Percentiles rank a stretch among this genome's conserved stretches.
phyloP scores from a whole-genome alignment of 2,329 filamentous ascomycete species.

The Aureobasidium leucospermi region DNA sequence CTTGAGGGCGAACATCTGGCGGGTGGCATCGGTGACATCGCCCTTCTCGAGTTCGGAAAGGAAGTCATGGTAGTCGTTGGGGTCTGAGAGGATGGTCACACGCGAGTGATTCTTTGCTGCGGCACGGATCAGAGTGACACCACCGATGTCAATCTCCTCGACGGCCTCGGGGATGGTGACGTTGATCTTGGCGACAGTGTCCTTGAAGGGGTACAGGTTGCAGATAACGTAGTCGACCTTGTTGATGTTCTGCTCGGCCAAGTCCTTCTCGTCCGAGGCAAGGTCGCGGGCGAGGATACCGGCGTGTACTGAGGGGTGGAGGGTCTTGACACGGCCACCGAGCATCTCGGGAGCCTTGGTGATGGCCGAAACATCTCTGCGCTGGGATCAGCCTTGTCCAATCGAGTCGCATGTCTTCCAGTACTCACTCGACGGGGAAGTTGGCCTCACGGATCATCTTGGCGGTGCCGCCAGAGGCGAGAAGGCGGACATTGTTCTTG shows the following conservation, averaged over 20 bases:
- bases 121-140: constrained; percentile 90
- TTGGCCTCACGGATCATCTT: constrained; percentile 95
- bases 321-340: constrained; percentile 84
- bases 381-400: not conserved
- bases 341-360: constrained; percentile 95
- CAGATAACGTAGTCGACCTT: constrained; percentile 94
- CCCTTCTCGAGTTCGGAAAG: constrained; percentile 80
- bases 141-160: constrained; percentile 97
- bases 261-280: constrained; percentile 91
- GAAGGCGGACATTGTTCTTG: constrained; percentile 81
- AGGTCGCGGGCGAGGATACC: constrained; percentile 91
- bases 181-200: constrained; percentile 93
- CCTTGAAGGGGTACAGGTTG: constrained; percentile 99
- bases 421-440: constrained; percentile 79
- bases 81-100: constrained; percentile 93
- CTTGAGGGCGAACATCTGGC: constrained; percentile 88
- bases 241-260: constrained; percentile 88
- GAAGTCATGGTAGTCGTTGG: constrained; percentile 88
- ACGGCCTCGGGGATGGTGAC: constrained; percentile 95
- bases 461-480: constrained; percentile 91
- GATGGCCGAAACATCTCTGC: constrained; percentile 94
- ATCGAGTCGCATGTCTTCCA: not conserved
- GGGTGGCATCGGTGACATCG: constrained; percentile 75
- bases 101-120: constrained; percentile 96
- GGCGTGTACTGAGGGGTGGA: constrained; percentile 71